Conservation (phyloP, 495 filamentous ascomycete species). For the Trypethelium eluteriae region DNA sequence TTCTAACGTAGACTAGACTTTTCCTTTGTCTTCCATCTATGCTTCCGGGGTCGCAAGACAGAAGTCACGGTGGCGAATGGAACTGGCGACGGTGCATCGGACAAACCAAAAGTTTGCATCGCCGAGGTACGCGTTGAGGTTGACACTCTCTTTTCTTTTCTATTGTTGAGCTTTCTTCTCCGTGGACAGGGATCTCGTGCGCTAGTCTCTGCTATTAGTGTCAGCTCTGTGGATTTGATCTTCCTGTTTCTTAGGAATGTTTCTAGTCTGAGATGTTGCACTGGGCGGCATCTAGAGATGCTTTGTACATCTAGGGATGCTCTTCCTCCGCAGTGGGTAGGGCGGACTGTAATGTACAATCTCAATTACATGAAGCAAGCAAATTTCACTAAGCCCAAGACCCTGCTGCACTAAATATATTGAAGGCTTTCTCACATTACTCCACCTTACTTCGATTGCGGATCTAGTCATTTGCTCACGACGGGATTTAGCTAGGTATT, state of each 20-base stretch:
- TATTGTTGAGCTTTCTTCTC: neutral
- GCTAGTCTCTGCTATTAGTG: neutral
- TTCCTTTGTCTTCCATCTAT: neutral
- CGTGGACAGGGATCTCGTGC: neutral
- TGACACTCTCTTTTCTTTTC: neutral
- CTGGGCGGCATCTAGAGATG: neutral
- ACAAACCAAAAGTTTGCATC: neutral
- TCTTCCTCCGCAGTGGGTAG: neutral
- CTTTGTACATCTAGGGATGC: neutral
- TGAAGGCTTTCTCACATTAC: neutral
- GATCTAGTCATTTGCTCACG: neutral
- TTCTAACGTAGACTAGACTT: constrained; percentile 12
- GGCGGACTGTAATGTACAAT: neutral
- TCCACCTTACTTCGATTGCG: neutral
- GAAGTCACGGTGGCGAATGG: neutral
- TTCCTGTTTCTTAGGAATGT: neutral
- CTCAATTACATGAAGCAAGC: neutral
- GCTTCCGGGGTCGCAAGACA: neutral
- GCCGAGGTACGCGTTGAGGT: neutral
- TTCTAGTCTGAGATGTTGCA: neutral
- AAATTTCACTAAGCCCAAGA: neutral
- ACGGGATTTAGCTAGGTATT: too few relatives aligned
- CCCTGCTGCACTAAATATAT: neutral
- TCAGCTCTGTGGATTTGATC: neutral
- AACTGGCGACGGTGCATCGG: neutral